Evolutionary conservation across 345 rosid species (phyloP).

Genomic region (Acer campestre): DNA sequence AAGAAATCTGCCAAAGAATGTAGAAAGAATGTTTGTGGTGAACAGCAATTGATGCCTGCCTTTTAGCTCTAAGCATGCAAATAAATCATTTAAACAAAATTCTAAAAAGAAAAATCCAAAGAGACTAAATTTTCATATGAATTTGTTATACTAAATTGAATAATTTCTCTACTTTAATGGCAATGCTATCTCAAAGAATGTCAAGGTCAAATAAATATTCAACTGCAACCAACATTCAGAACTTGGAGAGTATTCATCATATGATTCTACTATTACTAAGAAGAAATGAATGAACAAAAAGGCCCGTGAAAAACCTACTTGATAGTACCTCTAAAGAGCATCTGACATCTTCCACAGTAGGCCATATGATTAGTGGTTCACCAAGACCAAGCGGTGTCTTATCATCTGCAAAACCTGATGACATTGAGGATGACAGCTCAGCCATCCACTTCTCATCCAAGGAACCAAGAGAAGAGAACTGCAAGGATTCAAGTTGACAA

Average conservation of each 20-base stretch:
- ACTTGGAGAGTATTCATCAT: neutral
- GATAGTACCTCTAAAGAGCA: slow-evolving; percentile 85
- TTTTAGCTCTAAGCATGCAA: neutral
- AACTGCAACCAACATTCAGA: neutral
- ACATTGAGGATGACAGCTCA: slow-evolving; percentile 81
- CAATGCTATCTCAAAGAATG: neutral
- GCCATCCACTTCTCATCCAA: slow-evolving; percentile 95
- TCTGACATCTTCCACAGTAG: slow-evolving; percentile 88
- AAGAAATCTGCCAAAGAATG: neutral
- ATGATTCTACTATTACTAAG: neutral
- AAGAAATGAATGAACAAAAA: neutral
- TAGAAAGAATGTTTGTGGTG: neutral
- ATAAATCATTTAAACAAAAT: neutral
- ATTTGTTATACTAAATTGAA: neutral
- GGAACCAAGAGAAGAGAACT: slow-evolving; percentile 98
- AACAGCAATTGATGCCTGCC: neutral
- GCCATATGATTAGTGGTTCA: slow-evolving; percentile 86
- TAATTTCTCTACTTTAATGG: neutral
- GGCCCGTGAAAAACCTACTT: slow-evolving; percentile 12
- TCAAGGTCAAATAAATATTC: neutral
- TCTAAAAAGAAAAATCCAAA: neutral
- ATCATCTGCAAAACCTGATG: slow-evolving; percentile 78
- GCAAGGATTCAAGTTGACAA: slow-evolving; percentile 21
- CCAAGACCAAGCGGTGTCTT: slow-evolving; percentile 78
- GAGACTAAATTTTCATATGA: neutral